Evolutionary conservation across 164 flowering plant genomes (phyloP).

Genomic region (Chimonanthus praecox): DNA sequence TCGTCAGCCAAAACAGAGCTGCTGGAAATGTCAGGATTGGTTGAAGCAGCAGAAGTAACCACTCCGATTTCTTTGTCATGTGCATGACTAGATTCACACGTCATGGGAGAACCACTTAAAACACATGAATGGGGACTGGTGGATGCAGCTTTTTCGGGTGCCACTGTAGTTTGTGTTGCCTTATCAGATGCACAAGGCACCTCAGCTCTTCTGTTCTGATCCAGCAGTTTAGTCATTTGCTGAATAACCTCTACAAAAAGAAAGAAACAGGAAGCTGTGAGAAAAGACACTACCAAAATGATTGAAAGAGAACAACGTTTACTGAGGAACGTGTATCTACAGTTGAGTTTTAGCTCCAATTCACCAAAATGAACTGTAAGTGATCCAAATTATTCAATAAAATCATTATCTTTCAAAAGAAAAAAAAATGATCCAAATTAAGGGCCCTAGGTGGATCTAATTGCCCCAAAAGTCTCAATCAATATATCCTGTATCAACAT

Average conservation of each 20-base stretch:
- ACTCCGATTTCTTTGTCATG: slow-evolving; percentile 3
- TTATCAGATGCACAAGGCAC: slow-evolving; percentile 11
- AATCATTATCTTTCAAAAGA: background rate
- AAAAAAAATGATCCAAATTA: no score
- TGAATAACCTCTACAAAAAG: slow-evolving; percentile 43
- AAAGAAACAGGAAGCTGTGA: background rate
- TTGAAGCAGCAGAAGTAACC: background rate
- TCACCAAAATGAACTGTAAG: background rate
- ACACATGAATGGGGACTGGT: slow-evolving; percentile 17
- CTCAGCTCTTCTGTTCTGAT: slow-evolving; percentile 22
- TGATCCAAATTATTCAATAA: background rate
- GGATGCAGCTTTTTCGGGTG: slow-evolving; percentile 13
- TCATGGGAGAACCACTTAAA: slow-evolving; percentile 12
- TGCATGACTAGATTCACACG: slow-evolving; percentile 7
- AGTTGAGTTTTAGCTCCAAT: background rate
- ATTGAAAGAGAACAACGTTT: background rate
- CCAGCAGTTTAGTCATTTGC: slow-evolving; percentile 37
- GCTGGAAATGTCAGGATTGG: background rate
- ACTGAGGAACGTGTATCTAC: background rate
- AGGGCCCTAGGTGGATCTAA: background rate
- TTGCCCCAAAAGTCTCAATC: background rate
- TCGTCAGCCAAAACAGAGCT: slow-evolving; percentile 4
- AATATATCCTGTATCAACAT: background rate
- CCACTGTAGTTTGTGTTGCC: slow-evolving; percentile 13
- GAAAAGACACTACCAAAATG: background rate